Evolutionary conservation across 169 alveolate species (phyloP).

Genomic region (Plasmodium malariae): DNA sequence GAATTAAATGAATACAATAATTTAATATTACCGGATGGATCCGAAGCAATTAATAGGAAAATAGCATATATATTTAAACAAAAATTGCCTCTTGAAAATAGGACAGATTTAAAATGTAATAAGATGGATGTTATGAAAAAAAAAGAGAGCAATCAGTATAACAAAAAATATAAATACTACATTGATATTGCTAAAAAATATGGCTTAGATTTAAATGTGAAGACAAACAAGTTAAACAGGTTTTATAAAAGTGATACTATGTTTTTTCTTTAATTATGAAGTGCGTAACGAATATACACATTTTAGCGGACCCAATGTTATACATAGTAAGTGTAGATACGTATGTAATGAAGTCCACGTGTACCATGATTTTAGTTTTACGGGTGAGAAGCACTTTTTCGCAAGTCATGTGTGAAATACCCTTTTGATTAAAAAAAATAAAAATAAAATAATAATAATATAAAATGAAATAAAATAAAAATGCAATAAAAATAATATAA

Average conservation of each 20-base stretch:
- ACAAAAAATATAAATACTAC: slow-evolving; percentile 41
- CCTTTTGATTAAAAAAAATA: no score
- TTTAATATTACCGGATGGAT: slow-evolving; percentile 89
- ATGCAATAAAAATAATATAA: no score
- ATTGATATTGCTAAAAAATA: slow-evolving; percentile 46
- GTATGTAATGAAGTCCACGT: no score
- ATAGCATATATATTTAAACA: slow-evolving; percentile 89
- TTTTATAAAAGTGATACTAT: slow-evolving; percentile 73
- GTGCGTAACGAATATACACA: no score
- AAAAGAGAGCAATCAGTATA: slow-evolving; percentile 30
- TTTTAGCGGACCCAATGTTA: no score
- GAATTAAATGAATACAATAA: slow-evolving; percentile 84
- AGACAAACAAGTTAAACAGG: slow-evolving; percentile 62
- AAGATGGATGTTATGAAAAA: slow-evolving; percentile 54
- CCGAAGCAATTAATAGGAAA: slow-evolving; percentile 89
- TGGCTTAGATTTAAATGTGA: slow-evolving; percentile 61
- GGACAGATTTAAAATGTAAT: slow-evolving; percentile 27
- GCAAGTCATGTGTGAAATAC: no score
- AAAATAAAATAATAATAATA: no score
- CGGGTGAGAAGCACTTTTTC: no score
- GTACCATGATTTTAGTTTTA: no score
- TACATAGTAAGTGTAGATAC: no score
- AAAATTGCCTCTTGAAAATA: slow-evolving; percentile 74
- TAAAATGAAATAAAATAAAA: no score
- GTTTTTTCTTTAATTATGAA: slow-evolving; percentile 28